Percentiles rank a stretch among this genome's conserved stretches.
phyloP scores from a whole-genome alignment of 441 rosid genomes.

The Pelargonium citronellum region DNA sequence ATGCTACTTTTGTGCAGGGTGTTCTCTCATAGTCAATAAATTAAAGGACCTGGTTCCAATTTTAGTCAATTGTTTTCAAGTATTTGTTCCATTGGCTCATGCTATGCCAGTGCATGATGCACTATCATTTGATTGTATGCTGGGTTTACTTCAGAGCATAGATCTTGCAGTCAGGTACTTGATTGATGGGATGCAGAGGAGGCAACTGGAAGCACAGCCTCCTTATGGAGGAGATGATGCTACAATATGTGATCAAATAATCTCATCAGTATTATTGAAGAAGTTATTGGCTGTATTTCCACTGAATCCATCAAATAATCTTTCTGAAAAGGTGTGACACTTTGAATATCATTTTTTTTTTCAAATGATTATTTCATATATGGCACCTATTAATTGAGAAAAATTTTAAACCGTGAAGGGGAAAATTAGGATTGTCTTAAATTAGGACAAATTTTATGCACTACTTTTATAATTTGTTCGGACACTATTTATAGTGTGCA shows the following conservation, averaged over 20 bases:
- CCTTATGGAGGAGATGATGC: constrained; percentile 29
- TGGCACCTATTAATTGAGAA: neutral
- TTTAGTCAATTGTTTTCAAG: constrained; percentile 64
- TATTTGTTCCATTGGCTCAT: constrained; percentile 53
- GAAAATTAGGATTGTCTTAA: neutral
- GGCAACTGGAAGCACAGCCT: constrained; percentile 22
- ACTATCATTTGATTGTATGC: constrained; percentile 56
- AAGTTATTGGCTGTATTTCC: constrained; percentile 60
- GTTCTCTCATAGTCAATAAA: constrained; percentile 38
- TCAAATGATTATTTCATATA: neutral
- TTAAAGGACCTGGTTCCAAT: constrained; percentile 62
- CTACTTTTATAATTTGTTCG: neutral
- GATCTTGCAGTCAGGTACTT: constrained; percentile 48
- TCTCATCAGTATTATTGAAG: constrained; percentile 47
- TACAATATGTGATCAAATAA: constrained; percentile 37
- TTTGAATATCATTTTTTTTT: constrained; percentile 10
- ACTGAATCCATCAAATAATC: constrained; percentile 41
- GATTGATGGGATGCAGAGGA: constrained; percentile 31
- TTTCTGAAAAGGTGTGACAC: constrained; percentile 52
- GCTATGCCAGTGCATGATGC: constrained; percentile 38
- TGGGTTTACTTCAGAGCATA: constrained; percentile 56
- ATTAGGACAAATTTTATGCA: constrained; percentile 1
- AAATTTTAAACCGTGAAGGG: neutral
- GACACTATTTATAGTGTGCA: neutral
- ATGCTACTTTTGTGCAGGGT: constrained; percentile 37